A percentile compares a stretch with the other conserved stretches of the same genome.
phyloP scores from a whole-genome alignment of 306 rosid species.

The Cicer judaicum region DNA sequence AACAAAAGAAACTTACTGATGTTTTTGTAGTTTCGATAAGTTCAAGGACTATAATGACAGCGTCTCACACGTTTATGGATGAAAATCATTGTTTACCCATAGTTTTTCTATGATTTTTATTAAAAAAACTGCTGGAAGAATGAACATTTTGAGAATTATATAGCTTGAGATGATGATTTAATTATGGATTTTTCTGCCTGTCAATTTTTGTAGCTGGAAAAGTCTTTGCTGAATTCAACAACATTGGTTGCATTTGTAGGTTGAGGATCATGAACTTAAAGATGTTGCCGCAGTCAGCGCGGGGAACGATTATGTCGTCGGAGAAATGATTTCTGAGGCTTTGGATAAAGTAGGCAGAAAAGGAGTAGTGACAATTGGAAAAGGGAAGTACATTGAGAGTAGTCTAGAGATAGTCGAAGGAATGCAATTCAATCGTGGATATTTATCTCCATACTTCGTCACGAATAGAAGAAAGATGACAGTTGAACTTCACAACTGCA shows the following conservation, averaged over 20 bases:
- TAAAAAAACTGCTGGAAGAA: not conserved
- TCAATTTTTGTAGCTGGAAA: conserved; percentile 37
- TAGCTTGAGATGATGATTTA: conserved; percentile 23
- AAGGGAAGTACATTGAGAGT: conserved; percentile 67
- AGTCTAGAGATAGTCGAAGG: conserved; percentile 86
- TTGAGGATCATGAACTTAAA: conserved; percentile 77
- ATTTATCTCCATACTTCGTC: conserved; percentile 81
- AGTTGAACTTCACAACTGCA: conserved; percentile 81
- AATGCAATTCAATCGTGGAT: conserved; percentile 91
- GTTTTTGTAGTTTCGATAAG: too few relatives aligned
- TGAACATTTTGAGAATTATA: conserved; percentile 30
- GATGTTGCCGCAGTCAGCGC: conserved; percentile 94
- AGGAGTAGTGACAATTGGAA: conserved; percentile 88
- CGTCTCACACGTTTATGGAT: too few relatives aligned
- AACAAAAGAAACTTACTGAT: too few relatives aligned
- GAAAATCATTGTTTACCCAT: too few relatives aligned
- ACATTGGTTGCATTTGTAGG: conserved; percentile 56
- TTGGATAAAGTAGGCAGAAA: conserved; percentile 72
- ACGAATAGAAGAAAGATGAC: conserved; percentile 73
- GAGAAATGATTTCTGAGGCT: conserved; percentile 85
- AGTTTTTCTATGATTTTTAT: not conserved
- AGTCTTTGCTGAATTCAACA: conserved; percentile 36
- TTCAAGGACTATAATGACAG: too few relatives aligned
- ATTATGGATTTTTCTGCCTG: conserved; percentile 18
- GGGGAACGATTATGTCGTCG: conserved; percentile 80